A percentile compares a stretch with the other conserved stretches of the same genome.
Conservation (phyloP, 129 eudicot species). For the Silybum marianum region DNA sequence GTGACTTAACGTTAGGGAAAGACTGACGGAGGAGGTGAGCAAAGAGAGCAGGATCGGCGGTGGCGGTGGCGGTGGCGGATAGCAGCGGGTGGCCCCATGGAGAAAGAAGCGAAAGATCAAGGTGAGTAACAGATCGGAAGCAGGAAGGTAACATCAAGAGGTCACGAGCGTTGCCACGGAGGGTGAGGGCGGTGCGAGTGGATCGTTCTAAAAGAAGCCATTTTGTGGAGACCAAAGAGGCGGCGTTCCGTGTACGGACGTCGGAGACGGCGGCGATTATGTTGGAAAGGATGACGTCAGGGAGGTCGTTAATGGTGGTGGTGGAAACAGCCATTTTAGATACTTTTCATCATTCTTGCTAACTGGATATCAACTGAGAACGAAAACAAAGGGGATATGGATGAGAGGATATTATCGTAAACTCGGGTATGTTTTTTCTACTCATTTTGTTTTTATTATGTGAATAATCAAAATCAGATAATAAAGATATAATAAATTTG, state of each 20-base stretch:
- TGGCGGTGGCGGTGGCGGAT: neutral
- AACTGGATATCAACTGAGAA: neutral
- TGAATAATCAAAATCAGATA: too few species aligned
- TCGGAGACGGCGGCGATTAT: conserved; percentile 64
- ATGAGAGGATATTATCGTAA: conserved; percentile 25
- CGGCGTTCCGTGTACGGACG: conserved; percentile 77
- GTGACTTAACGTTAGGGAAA: conserved; percentile 59
- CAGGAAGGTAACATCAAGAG: conserved; percentile 65
- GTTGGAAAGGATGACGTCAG: conserved; percentile 75
- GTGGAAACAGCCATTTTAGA: conserved; percentile 21
- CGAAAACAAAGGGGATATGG: conserved; percentile 4
- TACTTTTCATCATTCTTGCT: neutral
- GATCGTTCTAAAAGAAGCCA: conserved; percentile 71
- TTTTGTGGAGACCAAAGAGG: conserved; percentile 71
- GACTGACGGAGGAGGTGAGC: conserved; percentile 47
- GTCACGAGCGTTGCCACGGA: conserved; percentile 90
- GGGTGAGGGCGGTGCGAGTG: conserved; percentile 70
- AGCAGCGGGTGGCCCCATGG: conserved; percentile 85
- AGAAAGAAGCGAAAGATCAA: conserved; percentile 87
- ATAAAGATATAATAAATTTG: too few species aligned
- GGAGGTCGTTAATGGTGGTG: conserved; percentile 67
- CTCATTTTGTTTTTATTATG: neutral
- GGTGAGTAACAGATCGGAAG: conserved; percentile 58
- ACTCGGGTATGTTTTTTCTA: neutral
- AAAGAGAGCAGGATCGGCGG: conserved; percentile 34